These are phyloP conservation scores for Cyberlindnera xylosilytica DNA, from an alignment of 805 yeast genomes.

Conservation along the genomic window DNA sequence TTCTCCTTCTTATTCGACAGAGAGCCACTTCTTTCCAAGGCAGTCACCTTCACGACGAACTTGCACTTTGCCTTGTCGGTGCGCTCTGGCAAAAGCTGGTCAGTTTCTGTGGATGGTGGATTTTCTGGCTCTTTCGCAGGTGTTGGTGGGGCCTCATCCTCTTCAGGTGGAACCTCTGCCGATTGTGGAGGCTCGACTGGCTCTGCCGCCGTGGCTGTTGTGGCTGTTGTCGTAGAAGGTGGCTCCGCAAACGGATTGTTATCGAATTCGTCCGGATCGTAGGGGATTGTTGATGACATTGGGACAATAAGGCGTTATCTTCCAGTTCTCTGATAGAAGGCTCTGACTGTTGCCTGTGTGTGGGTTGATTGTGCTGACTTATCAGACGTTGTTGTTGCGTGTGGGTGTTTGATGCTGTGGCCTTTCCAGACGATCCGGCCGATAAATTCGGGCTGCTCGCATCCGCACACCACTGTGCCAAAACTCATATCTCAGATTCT, in stretches of 20 bases:
- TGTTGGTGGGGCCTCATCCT: background rate
- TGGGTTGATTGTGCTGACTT: too few relatives aligned
- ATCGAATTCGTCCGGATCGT: slow-evolving; percentile 54
- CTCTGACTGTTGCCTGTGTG: too few relatives aligned
- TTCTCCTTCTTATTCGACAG: slow-evolving; percentile 58
- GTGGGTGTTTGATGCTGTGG: background rate
- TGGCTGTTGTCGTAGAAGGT: slow-evolving; percentile 5
- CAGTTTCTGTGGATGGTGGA: slow-evolving; percentile 2
- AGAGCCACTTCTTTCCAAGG: slow-evolving; percentile 63
- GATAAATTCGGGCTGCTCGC: slow-evolving; percentile 1
- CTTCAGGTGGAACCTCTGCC: slow-evolving; percentile 18
- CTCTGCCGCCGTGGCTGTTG: slow-evolving; percentile 1
- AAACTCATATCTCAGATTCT: slow-evolving; percentile 13
- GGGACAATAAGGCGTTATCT: too few relatives aligned
- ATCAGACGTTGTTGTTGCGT: background rate
- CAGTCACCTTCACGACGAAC: slow-evolving; percentile 56
- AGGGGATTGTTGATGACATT: slow-evolving; percentile 45
- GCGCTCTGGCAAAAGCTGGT: slow-evolving; percentile 24
- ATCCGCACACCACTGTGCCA: slow-evolving; percentile 1
- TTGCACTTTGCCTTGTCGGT: slow-evolving; percentile 31
- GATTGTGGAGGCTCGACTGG: background rate
- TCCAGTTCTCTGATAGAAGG: too few relatives aligned
- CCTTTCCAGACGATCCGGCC: background rate
- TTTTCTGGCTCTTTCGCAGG: slow-evolving; percentile 6
- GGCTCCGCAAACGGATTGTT: slow-evolving; percentile 62